Conservation (phyloP, 2,329 filamentous ascomycete species). For the Parascedosporium putredinis region DNA sequence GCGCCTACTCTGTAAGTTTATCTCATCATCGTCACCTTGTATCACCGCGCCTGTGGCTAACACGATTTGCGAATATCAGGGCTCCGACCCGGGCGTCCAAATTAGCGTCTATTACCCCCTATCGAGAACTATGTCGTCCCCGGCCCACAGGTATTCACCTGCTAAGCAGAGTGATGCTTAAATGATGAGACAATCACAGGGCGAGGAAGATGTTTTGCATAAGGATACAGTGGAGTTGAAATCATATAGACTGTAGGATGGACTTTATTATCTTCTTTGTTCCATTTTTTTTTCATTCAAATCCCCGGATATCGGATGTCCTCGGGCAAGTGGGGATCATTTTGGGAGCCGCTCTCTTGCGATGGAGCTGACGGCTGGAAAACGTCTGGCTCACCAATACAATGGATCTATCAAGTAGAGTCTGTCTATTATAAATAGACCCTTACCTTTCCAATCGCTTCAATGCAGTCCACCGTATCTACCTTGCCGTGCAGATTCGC, state of each 20-base stretch:
- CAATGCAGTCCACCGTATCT: no score
- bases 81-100: constrained; percentile 17
- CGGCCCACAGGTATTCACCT: constrained; percentile 9
- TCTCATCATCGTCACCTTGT: no score
- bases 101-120: constrained; percentile 18
- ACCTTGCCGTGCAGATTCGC: no score
- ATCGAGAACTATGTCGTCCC: constrained; percentile 17
- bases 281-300: background rate
- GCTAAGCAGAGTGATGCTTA: background rate
- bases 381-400: no score
- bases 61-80: constrained; percentile 6
- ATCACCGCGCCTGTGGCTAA: background rate
- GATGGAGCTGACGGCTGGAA: no score
- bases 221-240: background rate
- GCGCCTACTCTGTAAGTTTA: constrained; percentile 15
- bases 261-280: background rate
- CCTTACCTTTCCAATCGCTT: no score
- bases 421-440: no score
- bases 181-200: no score
- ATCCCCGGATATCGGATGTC: background rate
- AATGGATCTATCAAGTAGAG: no score
- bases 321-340: background rate
- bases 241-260: constrained; percentile 2
- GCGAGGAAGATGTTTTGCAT: no score
- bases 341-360: no score